Evolutionary conservation across 805 yeast genomes (phyloP), one percentile per base, ranked within the genome.

Genomic region (Spathaspora boniae): DNA sequence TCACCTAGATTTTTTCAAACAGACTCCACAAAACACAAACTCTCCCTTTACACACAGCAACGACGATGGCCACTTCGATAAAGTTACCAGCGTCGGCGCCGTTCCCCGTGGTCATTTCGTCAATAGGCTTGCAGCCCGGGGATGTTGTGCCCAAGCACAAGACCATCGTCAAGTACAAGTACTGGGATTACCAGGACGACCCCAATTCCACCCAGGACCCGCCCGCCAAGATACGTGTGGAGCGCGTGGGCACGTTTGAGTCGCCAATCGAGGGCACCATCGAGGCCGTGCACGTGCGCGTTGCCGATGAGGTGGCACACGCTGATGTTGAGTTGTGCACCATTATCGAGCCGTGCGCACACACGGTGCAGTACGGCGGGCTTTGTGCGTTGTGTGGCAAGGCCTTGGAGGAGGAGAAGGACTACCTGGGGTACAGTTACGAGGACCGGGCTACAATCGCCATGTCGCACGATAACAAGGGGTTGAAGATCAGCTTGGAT

Each of bases 331-430:
- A 64, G 3, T 62, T 91, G 9, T 70, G 80, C 19, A 62, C 67
- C 26, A 69, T 91, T 11, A 59, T 65, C 28, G 97, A 94, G 53
- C 87, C 94, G 0, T 93, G 98, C 52, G 72, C 86, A 9, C 98
- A 93, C 59, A 77, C 91, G 1, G 88, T 93, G 18, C 97, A 93
- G 47, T 93, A 82, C 53, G 96, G 95, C 9, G 98, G 98, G 0
- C 69, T 91, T 28, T 91, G 98, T 64, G 97, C 96, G 0, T 60
- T 86, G 15, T 91, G 98, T 57, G 98, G 98, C 5, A 78, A 77
- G 39, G 75, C 85, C 6, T 73, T 93, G 7, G 82, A 74, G 34
- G 72, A 68, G 41, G 82, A 77, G 33, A 69, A 70, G 36, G 97
- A 89, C 54, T 87, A 86, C 51, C 63, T 81, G 3, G 88, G 89